Base-by-base conservation (phyloP, 2,329 filamentous ascomycete species). In the Elsinoe batatas region DNA sequence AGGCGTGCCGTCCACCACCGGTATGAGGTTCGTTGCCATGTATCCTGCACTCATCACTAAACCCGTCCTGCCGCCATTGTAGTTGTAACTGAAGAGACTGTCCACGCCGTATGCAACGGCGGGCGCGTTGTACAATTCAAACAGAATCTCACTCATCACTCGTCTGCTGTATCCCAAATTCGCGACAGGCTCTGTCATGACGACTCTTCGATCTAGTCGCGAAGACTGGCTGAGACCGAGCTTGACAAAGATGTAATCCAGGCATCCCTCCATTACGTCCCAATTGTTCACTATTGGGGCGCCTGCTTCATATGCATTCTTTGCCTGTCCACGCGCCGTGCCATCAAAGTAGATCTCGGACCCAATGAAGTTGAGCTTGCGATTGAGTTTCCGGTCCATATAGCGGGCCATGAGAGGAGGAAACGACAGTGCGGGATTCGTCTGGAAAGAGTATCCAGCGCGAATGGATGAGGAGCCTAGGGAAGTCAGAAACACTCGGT, bases 211-310 rank as follows among this genome's bases (percentile, higher is more conserved):
- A 64, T 91, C 89, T 59, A 98, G 82, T 20, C 80, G 76, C 7
- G 88, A 88, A 49, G 85, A 81, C 3, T 76, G 76, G 61, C 94
- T 89, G 63, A 98, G 79, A 3, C 93, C 93, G 55, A 98, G 74
- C 72, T 96, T 97, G 62, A 96, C 78, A 69, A 98, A 98, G 40
- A 91, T 80, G 70, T 96, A 96, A 72, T 98, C 93, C 46, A 98
- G 73, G 4, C 96, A 78, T 57, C 91, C 90, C 71, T 98, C 93
- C 82, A 95, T 90, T 33, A 90, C 91, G 70, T 98, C 93, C 90
- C 94, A 98, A 68, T 97, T 97, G 69, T 88, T 91, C 58, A 97
- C 83, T 47, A 98, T 85, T 61, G 91, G 91, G 43, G 85, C 91
- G 20, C 91, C 91, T 1, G 85, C 81, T 69, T 98, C 93, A 64